Percentiles rank a stretch among this genome's conserved stretches.
These are phyloP conservation scores for Trichoderma semiorbis DNA, from an alignment of 2,329 filamentous ascomycete genomes.

Conservation along the genomic window DNA sequence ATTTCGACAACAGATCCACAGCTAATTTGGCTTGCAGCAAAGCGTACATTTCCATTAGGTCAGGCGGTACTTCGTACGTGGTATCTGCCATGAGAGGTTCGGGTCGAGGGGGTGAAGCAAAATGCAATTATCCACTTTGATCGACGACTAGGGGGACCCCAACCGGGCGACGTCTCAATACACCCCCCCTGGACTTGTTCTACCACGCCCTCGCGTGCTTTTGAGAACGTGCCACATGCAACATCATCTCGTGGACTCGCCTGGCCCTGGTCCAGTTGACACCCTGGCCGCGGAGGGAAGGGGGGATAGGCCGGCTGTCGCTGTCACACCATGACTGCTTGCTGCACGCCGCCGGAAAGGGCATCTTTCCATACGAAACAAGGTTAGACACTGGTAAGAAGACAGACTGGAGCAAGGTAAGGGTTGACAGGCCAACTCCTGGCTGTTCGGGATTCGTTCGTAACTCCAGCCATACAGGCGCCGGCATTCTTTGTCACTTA, in stretches of 20 bases:
- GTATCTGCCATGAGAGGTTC: neutral
- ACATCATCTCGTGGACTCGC: constrained; percentile 18
- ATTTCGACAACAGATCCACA: constrained; percentile 10
- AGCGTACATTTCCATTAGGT: constrained; percentile 9
- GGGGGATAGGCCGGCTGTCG: constrained; percentile 8
- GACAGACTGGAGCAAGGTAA: neutral
- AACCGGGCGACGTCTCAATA: neutral
- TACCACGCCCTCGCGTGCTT: constrained; percentile 7
- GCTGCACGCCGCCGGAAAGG: constrained; percentile 9
- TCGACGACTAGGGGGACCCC: constrained; percentile 13
- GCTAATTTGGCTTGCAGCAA: constrained; percentile 6
- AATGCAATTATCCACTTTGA: constrained; percentile 7
- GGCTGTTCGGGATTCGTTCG: constrained; percentile 2
- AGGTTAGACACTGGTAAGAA: constrained; percentile 4
- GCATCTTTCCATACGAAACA: neutral
- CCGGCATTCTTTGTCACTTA: neutral
- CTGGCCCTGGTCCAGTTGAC: neutral
- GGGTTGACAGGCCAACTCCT: neutral
- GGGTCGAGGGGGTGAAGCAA: neutral
- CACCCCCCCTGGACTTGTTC: neutral
- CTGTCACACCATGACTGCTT: constrained; percentile 16
- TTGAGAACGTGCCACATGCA: constrained; percentile 18
- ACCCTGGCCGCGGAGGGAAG: neutral
- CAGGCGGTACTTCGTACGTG: constrained; percentile 6
- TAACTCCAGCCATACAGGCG: constrained; percentile 13